Conservation (phyloP, 352 stramenopile genomes). For the Globisporangium paddicum region DNA sequence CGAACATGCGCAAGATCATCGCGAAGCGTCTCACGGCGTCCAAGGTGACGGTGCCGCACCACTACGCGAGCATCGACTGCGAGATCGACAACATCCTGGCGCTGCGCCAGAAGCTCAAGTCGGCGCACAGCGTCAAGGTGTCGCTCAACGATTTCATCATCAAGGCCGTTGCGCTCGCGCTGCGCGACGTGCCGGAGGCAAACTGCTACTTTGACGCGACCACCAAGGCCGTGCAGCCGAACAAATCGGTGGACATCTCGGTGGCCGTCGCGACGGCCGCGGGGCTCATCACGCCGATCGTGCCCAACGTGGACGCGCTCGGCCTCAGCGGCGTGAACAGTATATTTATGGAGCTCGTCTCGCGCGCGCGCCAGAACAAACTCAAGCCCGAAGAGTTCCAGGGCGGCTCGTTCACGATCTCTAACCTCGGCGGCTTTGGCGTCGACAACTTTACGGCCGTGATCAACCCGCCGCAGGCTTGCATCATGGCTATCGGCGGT, state of each 20-base stretch:
- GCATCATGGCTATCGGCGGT: conserved; percentile 97
- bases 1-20: conserved; percentile 99
- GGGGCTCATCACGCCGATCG: conserved; percentile 98
- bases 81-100: conserved; percentile 90
- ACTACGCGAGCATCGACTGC: conserved; percentile 96
- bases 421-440: conserved; percentile 97
- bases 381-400: conserved; percentile 99
- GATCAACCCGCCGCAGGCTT: conserved; percentile 98
- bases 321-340: conserved; percentile 93
- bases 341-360: conserved; percentile 97
- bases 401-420: conserved; percentile 98
- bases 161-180: conserved; percentile 94
- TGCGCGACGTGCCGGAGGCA: conserved; percentile 96
- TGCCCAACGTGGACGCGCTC: conserved; percentile 92
- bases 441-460: conserved; percentile 98
- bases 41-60: conserved; percentile 96
- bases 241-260: conserved; percentile 94
- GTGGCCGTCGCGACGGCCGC: conserved; percentile 97
- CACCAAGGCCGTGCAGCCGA: conserved; percentile 65
- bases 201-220: conserved; percentile 78
- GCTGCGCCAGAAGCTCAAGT: conserved; percentile 92
- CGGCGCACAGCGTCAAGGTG: conserved; percentile 93
- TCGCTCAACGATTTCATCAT: conserved; percentile 99
- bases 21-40: conserved; percentile 95
- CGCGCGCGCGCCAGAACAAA: conserved; percentile 93